Evolutionary conservation across 768 basidiomycete species (phyloP), one percentile per base, ranked within the genome.

Genomic region (Trametes cubensis): DNA sequence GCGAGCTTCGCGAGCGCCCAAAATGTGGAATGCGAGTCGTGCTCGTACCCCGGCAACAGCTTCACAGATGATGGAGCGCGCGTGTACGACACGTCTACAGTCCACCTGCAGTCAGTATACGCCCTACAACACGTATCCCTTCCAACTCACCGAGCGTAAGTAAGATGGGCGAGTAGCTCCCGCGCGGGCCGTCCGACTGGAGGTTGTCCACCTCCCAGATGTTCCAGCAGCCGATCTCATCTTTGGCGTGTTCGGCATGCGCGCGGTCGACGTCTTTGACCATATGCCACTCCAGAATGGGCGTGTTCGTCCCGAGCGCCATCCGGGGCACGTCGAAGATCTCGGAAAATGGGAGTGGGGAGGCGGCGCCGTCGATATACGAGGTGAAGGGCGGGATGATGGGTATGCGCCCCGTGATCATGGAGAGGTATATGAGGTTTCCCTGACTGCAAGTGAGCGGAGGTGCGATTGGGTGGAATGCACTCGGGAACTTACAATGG

Each of bases 151-250:
- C 75, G n/a, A 77, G 69, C 26, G 56, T 58, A 3, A 76, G 60
- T 11, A 62, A 51, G 0, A 21, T 0, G 2, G 73, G 64, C 0
- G 64, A 65, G 25, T 64, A 63, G 64, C 66, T 73, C 3, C 44
- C 18, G 17, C 75, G 68, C 10, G 72, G 68, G 2, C 38, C 28
- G 23, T 54, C n/a, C 25, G 68, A 64, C 20, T 52, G 58, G 5
- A 54, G 25, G 34, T 60, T 68, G 63, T 58, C 67, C 56, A 44
- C 69, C 66, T 58, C 70, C 78, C 75, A 78, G 11, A 75, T 63
- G 51, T 72, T 76, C 78, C 78, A 79, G 61, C 78, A 79, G n/a
- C 77, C 76, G 6, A 79, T 26, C 53, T 73, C 71, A 18, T 79
- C 78, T 34, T 26, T 39, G 5, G 11, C 38, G n/a, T 41, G 5